Conservation (phyloP, 768 basidiomycete genomes). For the Suillus hirtellus region DNA sequence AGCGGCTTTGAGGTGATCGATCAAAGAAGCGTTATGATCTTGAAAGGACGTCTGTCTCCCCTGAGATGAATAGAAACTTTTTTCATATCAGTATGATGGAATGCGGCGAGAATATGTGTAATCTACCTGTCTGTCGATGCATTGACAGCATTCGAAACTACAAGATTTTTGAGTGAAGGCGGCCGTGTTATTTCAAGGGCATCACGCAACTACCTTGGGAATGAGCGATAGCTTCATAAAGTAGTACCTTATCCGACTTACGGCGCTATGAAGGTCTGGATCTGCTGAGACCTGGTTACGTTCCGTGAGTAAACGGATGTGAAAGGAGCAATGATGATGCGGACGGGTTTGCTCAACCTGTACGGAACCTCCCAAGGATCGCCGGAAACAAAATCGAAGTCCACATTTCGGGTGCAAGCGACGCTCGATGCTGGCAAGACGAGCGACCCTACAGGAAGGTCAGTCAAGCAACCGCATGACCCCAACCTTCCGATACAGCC, state of each 20-base stretch:
- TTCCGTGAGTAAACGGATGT: slow-evolving; percentile 12
- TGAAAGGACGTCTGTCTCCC: slow-evolving; percentile 81
- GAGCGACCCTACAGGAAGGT: slow-evolving; percentile 74
- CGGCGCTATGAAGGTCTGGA: slow-evolving; percentile 47
- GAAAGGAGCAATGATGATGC: slow-evolving; percentile 11
- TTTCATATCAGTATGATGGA: slow-evolving; percentile 15
- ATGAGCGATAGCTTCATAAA: slow-evolving; percentile 11
- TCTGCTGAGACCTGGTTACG: slow-evolving; percentile 59
- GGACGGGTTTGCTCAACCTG: slow-evolving; percentile 65
- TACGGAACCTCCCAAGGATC: slow-evolving; percentile 50
- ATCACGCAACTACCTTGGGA: slow-evolving; percentile 42
- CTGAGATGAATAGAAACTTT: slow-evolving; percentile 85
- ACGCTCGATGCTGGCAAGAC: slow-evolving; percentile 69
- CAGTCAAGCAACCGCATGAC: slow-evolving; percentile 72
- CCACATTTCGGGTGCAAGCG: slow-evolving; percentile 71
- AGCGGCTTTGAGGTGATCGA: slow-evolving; percentile 52
- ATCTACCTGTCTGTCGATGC: slow-evolving; percentile 80
- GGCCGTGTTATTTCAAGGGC: slow-evolving; percentile 49
- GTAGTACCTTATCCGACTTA: slow-evolving; percentile 30
- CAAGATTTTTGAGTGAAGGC: slow-evolving; percentile 30
- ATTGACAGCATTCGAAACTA: slow-evolving; percentile 53
- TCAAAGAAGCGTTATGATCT: slow-evolving; percentile 67
- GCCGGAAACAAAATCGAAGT: slow-evolving; percentile 66
- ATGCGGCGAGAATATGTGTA: background rate
- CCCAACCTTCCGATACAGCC: slow-evolving; percentile 56